Percentiles rank a stretch among this genome's conserved stretches.
phyloP scores from a whole-genome alignment of 345 rosid genomes.

The Eucalyptus caleyi region DNA sequence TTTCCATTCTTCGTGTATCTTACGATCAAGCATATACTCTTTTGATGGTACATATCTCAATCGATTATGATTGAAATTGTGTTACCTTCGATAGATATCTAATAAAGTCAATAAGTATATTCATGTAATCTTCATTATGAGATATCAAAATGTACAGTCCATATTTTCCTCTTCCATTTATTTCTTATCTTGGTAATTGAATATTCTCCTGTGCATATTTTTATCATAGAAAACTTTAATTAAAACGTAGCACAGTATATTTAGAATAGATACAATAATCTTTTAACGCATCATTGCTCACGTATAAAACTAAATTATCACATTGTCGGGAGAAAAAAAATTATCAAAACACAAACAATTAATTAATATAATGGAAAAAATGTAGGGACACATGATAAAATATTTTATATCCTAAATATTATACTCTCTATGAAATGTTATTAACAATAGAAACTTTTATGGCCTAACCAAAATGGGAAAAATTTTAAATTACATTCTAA shows the following conservation, averaged over 20 bases:
- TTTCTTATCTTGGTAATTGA: neutral
- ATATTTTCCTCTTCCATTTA: neutral
- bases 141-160: no score
- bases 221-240: neutral
- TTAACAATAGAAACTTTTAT: no score
- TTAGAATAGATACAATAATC: neutral
- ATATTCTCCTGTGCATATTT: neutral
- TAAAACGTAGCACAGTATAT: neutral
- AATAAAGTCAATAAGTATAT: no score
- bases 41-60: no score
- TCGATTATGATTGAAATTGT: no score
- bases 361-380: no score
- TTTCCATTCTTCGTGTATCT: no score
- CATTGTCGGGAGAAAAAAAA: neutral
- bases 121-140: no score
- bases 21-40: no score
- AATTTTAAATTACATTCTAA: neutral
- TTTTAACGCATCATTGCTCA: neutral
- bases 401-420: no score
- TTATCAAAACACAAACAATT: neutral
- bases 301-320: neutral
- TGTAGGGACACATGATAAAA: neutral
- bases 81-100: no score
- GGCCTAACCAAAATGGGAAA: neutral
- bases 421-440: neutral